Base-by-base conservation (phyloP, 2,329 filamentous ascomycete genomes). In the Talaromyces marneffei region DNA sequence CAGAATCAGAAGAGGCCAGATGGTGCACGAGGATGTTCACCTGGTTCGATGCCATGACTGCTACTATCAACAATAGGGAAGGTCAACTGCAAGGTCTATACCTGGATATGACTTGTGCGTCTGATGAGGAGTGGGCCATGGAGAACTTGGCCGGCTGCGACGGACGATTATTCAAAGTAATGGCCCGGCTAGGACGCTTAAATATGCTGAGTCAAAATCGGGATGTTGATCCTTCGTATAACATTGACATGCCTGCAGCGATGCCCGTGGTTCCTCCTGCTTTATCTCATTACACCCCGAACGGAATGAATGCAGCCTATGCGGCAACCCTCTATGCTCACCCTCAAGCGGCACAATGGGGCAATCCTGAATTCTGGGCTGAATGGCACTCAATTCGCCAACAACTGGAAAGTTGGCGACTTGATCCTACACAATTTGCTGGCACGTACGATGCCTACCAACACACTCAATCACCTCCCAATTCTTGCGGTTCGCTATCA, bases 21-120 rank as follows among this genome's bases (percentile, higher is more conserved):
- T 97, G 92, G 92, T 93, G 96, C 79, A 90, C 95, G 69, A 87
- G 91, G 44, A 86, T 96, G 67, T 97, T 97, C 71, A 94, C 91
- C 35, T 96, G 93, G 82, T 95, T 96, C 71, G 93, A 97, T 73
- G 91, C 92, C 60, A 91, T 97, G 77, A 92, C 91, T 0, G 91
- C 91, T 40, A 92, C 89, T 57, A 91, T 96, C 71, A 97, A 97
- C 68, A 90, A 96, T 74, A 86, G 92, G 57, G 92, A 97, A 75
- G 86, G 90, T 31, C 91, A 96, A 73, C 84, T 96, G 18, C 81
- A 82, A 39, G 83, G 83, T 27, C 79, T 82, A 35, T 84, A 83
- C 57, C 74, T 89, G 35, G 86, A 88, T 65, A 85, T 87, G 77
- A 81, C 85, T 61, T 79, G 84, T 63, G 81, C 86, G 65, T 83